These are phyloP conservation scores for Suhomyces bribrorum DNA, from an alignment of 1,139 yeast species.

Conservation along the genomic window DNA sequence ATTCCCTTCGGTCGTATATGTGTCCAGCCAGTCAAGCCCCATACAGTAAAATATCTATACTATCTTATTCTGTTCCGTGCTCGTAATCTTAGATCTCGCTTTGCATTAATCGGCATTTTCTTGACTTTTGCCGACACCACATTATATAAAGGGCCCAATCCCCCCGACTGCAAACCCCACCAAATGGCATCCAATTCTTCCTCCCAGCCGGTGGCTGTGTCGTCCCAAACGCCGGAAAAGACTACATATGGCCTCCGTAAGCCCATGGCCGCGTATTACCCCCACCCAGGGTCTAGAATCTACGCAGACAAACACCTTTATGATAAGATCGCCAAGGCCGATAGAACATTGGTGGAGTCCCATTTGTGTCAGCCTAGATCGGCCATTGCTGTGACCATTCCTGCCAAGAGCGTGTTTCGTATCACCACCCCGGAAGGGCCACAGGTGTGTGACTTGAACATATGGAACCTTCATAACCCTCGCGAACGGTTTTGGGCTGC, in stretches of 20 bases:
- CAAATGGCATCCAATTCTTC: neutral
- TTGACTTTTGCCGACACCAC: neutral
- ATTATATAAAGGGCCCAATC: neutral
- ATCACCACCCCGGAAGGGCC: constrained; percentile 69
- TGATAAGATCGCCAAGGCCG: constrained; percentile 43
- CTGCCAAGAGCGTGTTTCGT: constrained; percentile 58
- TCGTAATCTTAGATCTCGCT: too few species aligned
- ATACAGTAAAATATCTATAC: too few species aligned
- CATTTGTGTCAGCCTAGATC: constrained; percentile 53
- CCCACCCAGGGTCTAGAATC: constrained; percentile 54
- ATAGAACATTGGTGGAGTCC: constrained; percentile 36
- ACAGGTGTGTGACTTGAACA: constrained; percentile 68
- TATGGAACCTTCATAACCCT: constrained; percentile 62
- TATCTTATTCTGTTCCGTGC: too few species aligned
- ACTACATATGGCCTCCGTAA: constrained; percentile 46
- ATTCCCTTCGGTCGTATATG: too few species aligned
- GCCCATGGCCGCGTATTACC: constrained; percentile 60
- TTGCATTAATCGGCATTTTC: neutral
- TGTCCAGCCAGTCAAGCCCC: too few species aligned
- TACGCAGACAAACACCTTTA: constrained; percentile 53
- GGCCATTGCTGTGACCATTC: constrained; percentile 62
- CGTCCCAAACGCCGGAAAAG: constrained; percentile 39
- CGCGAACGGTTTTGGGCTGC: constrained; percentile 72
- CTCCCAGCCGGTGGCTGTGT: constrained; percentile 4
- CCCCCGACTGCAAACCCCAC: neutral